Evolutionary conservation across 2,329 filamentous ascomycete species (phyloP), one percentile per base, ranked within the genome.

Genomic region (Chrysosporium keratinophilum): DNA sequence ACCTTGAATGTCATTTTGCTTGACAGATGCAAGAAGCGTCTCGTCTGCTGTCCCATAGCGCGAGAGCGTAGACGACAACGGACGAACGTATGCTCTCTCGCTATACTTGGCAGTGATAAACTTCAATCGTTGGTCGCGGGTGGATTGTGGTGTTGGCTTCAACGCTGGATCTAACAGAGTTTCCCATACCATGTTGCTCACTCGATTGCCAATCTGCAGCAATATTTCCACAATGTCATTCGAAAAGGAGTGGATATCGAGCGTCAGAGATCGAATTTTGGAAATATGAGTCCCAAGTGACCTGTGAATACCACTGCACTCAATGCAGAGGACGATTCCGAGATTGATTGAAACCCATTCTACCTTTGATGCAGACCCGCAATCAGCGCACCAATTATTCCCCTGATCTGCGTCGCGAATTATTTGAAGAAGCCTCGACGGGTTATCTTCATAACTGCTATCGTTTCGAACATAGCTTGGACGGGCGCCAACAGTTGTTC

Each of bases 341-440:
- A 98, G 78, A 64, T 98, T 98, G 71, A 98, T 95, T 0, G 93
- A 97, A 28, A 97, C 93, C 93, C 93, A 98, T 69, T 98, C 93
- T 19, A 95, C 90, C 73, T 96, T 97, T 64, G 83, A 81, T 34
- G 86, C 85, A 6, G 89, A 94, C 10, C 88, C 87, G 65, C 93
- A 98, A 68, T 98, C 93, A 14, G 93, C 93, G 67, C 93, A 98
- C 79, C 85, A 87, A 61, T 82, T 85, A 69, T 98, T 98, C 40
- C 88, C 90, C 63, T 95, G 86, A 64, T 98, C 93, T 48, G 85
- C 87, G 55, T 94, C 87, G 48, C 91, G 85, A 41, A 98, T 81
- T 65, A 85, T 83, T 66, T 95, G 88, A 4, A 98, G 78, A 7
- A 98, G 76, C 67, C 85, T 90, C 57, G 91, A 87, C 0, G 89